Base-by-base conservation (phyloP, 306 rosid genomes). In the Gillenia trifoliata region DNA sequence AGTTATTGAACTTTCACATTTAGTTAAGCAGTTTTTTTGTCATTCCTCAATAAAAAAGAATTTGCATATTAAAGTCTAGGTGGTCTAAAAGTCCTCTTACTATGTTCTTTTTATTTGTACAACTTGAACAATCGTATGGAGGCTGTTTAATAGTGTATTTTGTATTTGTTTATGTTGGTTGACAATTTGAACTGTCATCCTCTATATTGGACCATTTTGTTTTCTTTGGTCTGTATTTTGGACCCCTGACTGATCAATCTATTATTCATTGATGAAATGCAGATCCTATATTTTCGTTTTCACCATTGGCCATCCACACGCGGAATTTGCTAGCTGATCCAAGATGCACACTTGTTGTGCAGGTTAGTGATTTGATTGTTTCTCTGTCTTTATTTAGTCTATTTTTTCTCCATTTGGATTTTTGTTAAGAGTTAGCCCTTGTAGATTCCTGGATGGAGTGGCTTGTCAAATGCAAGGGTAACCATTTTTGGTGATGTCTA, bases 401-500 rank as follows among this genome's bases (percentile, higher is more conserved):
- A 71, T 70, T 61, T 74, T 64, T 72, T 85, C 70, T 63, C 45
- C 79, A 43, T 75, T 71, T 76, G 68, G 75, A 73, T 80, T 73
- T 73, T 81, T 81, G 70, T 79, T 84, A 83, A 86, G 70, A 36
- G 71, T 72, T 82, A 50, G 67, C 49, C 82, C 79, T 77, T 65
- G 64, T 77, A 95, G 99, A 89, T 92, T 78, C 99, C 99, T 80
- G 99, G 99, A 82, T 95, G 99, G 99, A 95, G 97, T 75, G 90
- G 99, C 78, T 83, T 95, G 86, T 92, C 99, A 80, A 95, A 95
- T 88, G 99, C 99, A 19, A 95, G 99, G 88, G 99, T 95, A 40
- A 95, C 99, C 23, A 90, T 95, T 79, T 95, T 95, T 77, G 99
- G 99, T 66, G 99, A 95, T 86, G 85, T 95, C 74, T 90, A 90